Percentiles rank a stretch among this genome's conserved stretches.
Conservation (phyloP, 2,329 filamentous ascomycete genomes). For the Curvularia lunata region DNA sequence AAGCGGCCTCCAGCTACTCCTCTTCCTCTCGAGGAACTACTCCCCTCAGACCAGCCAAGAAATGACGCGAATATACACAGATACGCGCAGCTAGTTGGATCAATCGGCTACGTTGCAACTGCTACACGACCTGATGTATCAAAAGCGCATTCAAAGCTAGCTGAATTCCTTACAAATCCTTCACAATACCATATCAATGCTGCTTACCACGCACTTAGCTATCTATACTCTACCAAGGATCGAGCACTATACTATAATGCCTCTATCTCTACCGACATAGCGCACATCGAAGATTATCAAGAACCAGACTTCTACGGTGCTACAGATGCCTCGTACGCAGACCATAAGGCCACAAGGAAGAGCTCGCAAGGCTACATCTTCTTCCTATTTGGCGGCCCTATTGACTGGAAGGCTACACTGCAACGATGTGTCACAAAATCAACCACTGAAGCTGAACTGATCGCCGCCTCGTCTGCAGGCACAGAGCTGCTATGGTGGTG, state of each 20-base stretch:
- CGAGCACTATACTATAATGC: too few species aligned
- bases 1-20: conserved; percentile 4
- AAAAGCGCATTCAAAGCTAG: conserved; percentile 23
- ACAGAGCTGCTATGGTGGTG: conserved; percentile 17
- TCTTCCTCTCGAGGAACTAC: too few species aligned
- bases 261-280: too few species aligned
- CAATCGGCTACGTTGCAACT: conserved; percentile 19
- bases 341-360: too few species aligned
- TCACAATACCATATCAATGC: conserved; percentile 19
- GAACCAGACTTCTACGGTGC: too few species aligned
- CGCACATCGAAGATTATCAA: too few species aligned
- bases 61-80: conserved; percentile 18
- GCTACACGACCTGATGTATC: conserved; percentile 23
- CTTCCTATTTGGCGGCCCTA: too few species aligned
- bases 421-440: too few species aligned
- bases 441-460: conserved; percentile 29
- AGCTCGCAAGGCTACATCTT: too few species aligned
- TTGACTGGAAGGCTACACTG: too few species aligned
- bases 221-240: too few species aligned
- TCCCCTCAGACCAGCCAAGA: conserved; percentile 13
- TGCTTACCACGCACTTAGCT: conserved; percentile 23
- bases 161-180: conserved; percentile 25
- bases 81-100: conserved; percentile 18
- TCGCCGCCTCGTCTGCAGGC: conserved; percentile 12
- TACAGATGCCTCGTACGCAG: too few species aligned